Percentiles rank a stretch among this genome's conserved stretches.
Conservation (phyloP, 768 basidiomycete species). For the Lentinula detonsa region DNA sequence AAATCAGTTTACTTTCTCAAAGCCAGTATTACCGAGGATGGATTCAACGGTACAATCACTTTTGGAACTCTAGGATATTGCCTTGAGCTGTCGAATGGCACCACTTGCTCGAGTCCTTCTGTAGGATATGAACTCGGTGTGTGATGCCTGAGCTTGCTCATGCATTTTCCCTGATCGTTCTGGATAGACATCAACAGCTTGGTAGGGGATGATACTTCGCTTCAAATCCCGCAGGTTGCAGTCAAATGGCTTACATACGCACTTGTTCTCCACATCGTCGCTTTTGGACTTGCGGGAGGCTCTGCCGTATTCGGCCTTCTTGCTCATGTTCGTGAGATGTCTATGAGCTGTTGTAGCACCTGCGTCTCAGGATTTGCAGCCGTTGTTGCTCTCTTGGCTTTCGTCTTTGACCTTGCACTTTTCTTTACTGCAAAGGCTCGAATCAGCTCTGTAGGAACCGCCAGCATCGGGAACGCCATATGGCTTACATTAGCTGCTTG, state of each 20-base stretch:
- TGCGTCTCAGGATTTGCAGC: conserved; percentile 81
- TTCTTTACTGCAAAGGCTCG: conserved; percentile 88
- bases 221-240: conserved; percentile 75
- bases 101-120: conserved; percentile 71
- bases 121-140: conserved; percentile 87
- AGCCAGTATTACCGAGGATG: conserved; percentile 48
- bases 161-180: conserved; percentile 5
- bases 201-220: conserved; percentile 56
- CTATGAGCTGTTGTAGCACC: conserved; percentile 79
- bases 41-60: conserved; percentile 55
- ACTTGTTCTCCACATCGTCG: conserved; percentile 88
- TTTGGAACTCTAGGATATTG: conserved; percentile 94
- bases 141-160: conserved; percentile 18
- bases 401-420: conserved; percentile 87
- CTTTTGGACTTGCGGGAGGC: conserved; percentile 64
- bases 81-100: conserved; percentile 43
- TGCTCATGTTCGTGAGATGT: conserved; percentile 82
- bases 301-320: conserved; percentile 80
- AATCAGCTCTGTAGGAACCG: conserved; percentile 74
- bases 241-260: conserved; percentile 97
- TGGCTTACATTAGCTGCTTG: conserved; percentile 90
- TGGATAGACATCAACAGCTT: conserved; percentile 72
- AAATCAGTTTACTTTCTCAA: conserved; percentile 88
- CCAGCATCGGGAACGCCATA: conserved; percentile 79
- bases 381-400: conserved; percentile 72